Conservation (phyloP, 106 monocot genomes). For the Apostasia ramifera region DNA sequence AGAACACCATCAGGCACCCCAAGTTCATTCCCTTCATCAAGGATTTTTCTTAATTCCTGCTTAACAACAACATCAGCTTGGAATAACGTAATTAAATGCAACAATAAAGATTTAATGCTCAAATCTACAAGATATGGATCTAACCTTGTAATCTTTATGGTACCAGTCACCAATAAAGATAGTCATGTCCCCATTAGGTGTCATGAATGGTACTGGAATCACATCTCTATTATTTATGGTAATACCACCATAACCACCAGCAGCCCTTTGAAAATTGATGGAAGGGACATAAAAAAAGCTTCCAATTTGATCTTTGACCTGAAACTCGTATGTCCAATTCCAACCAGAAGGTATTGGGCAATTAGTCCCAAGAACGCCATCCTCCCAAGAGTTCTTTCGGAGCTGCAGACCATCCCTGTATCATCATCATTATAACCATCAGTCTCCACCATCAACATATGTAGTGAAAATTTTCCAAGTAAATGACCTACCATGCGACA, state of each 20-base stretch:
- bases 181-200: constrained; percentile 92
- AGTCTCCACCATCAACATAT: constrained; percentile 1
- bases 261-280: constrained; percentile 73
- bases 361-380: constrained; percentile 94
- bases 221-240: constrained; percentile 86
- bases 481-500: constrained; percentile 67
- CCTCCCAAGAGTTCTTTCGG: constrained; percentile 92
- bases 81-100: constrained; percentile 1
- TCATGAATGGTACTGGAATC: constrained; percentile 83
- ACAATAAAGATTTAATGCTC: neutral
- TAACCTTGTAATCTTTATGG: constrained; percentile 59
- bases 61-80: constrained; percentile 19
- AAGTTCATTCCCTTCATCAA: constrained; percentile 59
- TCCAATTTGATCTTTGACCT: constrained; percentile 98
- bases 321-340: constrained; percentile 98
- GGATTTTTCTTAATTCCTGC: constrained; percentile 58
- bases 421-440: constrained; percentile 9
- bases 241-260: constrained; percentile 92
- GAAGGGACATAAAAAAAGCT: constrained; percentile 96
- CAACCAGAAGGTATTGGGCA: constrained; percentile 96
- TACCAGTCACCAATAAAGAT: constrained; percentile 88
- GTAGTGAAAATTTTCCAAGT: neutral
- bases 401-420: constrained; percentile 89
- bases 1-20: constrained; percentile 82
- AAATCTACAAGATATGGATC: constrained; percentile 5